Evolutionary conservation across 116 monocot genomes (phyloP).

Genomic region (Phalaenopsis hybrid): DNA sequence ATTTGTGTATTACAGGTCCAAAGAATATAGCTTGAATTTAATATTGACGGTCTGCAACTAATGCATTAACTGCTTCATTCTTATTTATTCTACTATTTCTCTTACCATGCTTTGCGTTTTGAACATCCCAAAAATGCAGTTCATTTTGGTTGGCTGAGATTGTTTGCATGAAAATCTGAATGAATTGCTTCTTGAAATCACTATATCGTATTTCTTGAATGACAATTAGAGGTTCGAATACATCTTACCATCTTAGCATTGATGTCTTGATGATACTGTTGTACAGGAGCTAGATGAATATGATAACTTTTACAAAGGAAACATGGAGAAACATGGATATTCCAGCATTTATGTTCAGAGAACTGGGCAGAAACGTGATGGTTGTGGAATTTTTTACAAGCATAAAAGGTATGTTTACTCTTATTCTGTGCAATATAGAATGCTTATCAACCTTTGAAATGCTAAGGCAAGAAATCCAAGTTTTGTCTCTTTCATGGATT

Average conservation of each 20-base stretch:
- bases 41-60: too few species aligned
- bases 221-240: background rate
- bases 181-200: background rate
- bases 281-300: slow-evolving; percentile 83
- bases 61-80: too few species aligned
- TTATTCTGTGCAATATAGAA: background rate
- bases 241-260: background rate
- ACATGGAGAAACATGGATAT: slow-evolving; percentile 64
- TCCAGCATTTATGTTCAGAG: slow-evolving; percentile 75
- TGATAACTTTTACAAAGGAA: slow-evolving; percentile 69
- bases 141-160: background rate
- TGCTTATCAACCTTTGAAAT: background rate
- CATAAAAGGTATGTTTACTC: slow-evolving; percentile 28
- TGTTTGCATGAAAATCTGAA: background rate
- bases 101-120: background rate
- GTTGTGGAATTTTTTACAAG: slow-evolving; percentile 93
- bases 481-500: background rate
- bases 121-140: background rate
- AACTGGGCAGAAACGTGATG: slow-evolving; percentile 75
- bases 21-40: too few species aligned
- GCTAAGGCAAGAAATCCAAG: background rate
- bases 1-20: too few species aligned
- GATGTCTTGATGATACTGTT: background rate
- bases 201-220: background rate
- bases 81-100: background rate